Conservation (phyloP, 805 yeast species). For the Lachancea mirantina region DNA sequence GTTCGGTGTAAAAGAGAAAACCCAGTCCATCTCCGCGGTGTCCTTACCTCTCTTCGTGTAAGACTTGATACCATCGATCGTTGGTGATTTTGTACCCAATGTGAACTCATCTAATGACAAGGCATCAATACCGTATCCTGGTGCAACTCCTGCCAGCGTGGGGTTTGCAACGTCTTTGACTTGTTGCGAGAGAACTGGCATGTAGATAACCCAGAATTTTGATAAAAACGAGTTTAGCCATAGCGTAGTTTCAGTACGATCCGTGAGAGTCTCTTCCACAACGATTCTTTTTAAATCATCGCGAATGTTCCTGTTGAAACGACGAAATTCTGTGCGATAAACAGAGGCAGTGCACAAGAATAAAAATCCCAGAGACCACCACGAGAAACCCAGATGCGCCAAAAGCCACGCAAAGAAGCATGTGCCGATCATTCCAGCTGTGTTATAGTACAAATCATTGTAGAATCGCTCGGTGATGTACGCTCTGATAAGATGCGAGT, state of each 20-base stretch:
- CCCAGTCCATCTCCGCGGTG: conserved; percentile 77
- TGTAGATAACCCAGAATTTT: conserved; percentile 81
- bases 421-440: conserved; percentile 55
- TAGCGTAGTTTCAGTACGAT: conserved; percentile 63
- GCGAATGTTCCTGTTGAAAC: conserved; percentile 65
- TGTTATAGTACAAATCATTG: conserved; percentile 68
- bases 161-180: conserved; percentile 67
- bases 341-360: conserved; percentile 56
- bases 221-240: conserved; percentile 75
- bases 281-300: conserved; percentile 67
- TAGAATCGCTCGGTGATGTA: conserved; percentile 63
- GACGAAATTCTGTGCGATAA: conserved; percentile 64
- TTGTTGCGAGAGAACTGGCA: conserved; percentile 77
- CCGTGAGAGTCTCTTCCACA: conserved; percentile 57
- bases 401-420: conserved; percentile 66
- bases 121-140: conserved; percentile 77
- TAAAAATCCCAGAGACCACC: conserved; percentile 55
- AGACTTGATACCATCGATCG: conserved; percentile 63
- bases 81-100: conserved; percentile 73
- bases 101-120: conserved; percentile 70
- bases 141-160: conserved; percentile 60
- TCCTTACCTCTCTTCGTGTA: conserved; percentile 63
- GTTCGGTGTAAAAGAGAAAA: conserved; percentile 71
- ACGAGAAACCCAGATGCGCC: conserved; percentile 57
- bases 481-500: conserved; percentile 40